Evolutionary conservation across 2,329 filamentous ascomycete genomes (phyloP).

Genomic region (Cercospora zeae-maydis): DNA sequence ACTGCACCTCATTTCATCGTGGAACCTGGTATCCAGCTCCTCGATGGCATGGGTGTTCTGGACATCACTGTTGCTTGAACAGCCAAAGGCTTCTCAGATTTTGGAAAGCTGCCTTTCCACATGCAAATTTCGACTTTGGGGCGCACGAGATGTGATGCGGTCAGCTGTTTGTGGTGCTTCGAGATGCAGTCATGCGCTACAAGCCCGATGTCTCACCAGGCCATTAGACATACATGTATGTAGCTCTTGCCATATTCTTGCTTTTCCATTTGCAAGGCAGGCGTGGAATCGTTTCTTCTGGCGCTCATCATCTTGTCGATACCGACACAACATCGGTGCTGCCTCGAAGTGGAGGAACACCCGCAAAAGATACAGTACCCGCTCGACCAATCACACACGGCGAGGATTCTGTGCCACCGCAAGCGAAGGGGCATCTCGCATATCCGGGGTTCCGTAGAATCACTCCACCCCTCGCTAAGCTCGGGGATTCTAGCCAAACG

Average conservation of each 20-base stretch:
- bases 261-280: background rate
- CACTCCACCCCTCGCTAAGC: no score
- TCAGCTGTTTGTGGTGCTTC: background rate
- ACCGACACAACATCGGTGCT: background rate
- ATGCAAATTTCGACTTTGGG: background rate
- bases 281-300: background rate
- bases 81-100: background rate
- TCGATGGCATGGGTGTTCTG: background rate
- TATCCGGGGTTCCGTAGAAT: no score
- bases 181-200: background rate
- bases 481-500: no score
- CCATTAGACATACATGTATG: background rate
- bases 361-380: background rate
- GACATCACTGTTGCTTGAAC: background rate
- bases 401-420: background rate
- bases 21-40: background rate
- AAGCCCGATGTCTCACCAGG: background rate
- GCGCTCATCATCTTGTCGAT: background rate
- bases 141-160: background rate
- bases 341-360: background rate
- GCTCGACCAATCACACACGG: slow-evolving; percentile 1
- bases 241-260: background rate
- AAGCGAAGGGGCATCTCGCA: slow-evolving; percentile 7
- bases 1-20: background rate
- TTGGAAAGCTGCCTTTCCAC: background rate